Evolutionary conservation across 2,329 filamentous ascomycete genomes (phyloP).

Genomic region (Fusarium globosum): DNA sequence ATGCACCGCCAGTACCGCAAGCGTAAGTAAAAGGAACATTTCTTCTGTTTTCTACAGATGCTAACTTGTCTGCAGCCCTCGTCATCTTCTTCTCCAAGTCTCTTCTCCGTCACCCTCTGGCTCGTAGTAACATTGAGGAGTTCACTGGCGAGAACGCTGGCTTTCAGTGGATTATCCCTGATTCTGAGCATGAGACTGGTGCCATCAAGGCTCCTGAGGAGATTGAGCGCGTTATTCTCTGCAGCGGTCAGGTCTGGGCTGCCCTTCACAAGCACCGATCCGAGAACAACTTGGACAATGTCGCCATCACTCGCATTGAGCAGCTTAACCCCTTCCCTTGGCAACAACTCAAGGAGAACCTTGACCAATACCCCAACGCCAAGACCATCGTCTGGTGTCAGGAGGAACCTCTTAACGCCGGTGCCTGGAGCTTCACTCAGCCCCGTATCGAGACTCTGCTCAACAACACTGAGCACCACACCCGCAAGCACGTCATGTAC

Average conservation of each 20-base stretch:
- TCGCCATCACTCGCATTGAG: constrained; percentile 94
- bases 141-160: constrained; percentile 86
- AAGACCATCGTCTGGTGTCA: constrained; percentile 98
- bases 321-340: constrained; percentile 99
- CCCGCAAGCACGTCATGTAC: constrained; percentile 96
- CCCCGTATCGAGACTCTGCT: constrained; percentile 96
- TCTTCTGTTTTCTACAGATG: background rate
- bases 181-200: constrained; percentile 82
- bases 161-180: constrained; percentile 96
- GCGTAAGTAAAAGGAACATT: constrained; percentile 69
- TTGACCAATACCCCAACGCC: constrained; percentile 96
- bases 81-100: constrained; percentile 99
- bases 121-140: constrained; percentile 89
- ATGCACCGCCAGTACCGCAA: constrained; percentile 99
- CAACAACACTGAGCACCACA: constrained; percentile 91
- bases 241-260: constrained; percentile 93
- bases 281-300: constrained; percentile 86
- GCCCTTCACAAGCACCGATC: constrained; percentile 91
- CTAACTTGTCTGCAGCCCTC: constrained; percentile 65
- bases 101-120: constrained; percentile 91
- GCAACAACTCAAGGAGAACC: constrained; percentile 95
- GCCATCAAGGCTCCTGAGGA: constrained; percentile 82
- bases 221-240: constrained; percentile 94
- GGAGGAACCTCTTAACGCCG: constrained; percentile 97
- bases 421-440: constrained; percentile 97